A percentile compares a stretch with the other conserved stretches of the same genome.
Conservation (phyloP, 768 basidiomycete species). For the Agrocybe praecox region DNA sequence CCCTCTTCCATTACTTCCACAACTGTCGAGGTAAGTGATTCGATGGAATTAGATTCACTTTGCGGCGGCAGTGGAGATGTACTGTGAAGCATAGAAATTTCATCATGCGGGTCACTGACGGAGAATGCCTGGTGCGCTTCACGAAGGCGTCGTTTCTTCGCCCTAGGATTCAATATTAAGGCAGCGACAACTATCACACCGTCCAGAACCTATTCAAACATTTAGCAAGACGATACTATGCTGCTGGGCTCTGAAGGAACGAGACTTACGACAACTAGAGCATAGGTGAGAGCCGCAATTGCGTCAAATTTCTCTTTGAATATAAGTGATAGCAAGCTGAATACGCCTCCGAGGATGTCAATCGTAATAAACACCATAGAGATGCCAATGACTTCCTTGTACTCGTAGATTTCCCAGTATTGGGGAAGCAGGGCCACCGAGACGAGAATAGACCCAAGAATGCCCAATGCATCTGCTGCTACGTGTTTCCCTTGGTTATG, state of each 20-base stretch:
- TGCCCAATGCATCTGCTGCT: constrained; percentile 59
- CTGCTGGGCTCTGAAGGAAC: background rate
- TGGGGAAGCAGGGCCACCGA: constrained; percentile 57
- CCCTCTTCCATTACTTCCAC: background rate
- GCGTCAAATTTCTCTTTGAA: constrained; percentile 67
- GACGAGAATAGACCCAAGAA: constrained; percentile 60
- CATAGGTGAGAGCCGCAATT: constrained; percentile 63
- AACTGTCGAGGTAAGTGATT: background rate
- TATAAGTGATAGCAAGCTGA: constrained; percentile 68
- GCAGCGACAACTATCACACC: constrained; percentile 61
- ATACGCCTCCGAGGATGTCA: constrained; percentile 72
- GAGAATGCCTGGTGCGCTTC: constrained; percentile 12
- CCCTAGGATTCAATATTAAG: constrained; percentile 65
- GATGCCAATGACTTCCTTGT: constrained; percentile 66
- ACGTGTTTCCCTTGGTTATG: constrained; percentile 29
- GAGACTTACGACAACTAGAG: constrained; percentile 57
- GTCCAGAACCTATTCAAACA: constrained; percentile 54
- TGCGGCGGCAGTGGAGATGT: background rate
- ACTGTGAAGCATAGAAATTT: background rate
- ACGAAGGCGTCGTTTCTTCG: constrained; percentile 36
- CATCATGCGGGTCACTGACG: background rate
- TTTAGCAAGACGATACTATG: background rate
- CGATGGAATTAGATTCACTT: background rate
- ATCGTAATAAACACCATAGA: constrained; percentile 69
- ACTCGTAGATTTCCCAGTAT: constrained; percentile 74